phyloP scores from a whole-genome alignment of 176 grass and related monocot species.

The Oryza brachyantha region DNA sequence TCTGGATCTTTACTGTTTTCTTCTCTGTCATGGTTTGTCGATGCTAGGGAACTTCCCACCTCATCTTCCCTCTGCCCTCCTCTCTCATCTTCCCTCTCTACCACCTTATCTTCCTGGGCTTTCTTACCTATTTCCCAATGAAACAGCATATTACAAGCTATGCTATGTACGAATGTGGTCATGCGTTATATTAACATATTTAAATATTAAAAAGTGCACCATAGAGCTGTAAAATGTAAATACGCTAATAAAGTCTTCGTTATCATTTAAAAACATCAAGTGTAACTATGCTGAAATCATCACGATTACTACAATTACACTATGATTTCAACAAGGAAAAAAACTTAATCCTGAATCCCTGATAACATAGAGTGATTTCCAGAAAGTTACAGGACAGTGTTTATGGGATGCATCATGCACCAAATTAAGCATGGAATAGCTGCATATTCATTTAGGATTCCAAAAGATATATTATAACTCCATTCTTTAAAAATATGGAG shows the following conservation, averaged over 20 bases:
- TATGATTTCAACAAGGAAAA: conserved; percentile 12
- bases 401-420: background rate
- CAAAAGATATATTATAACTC: background rate
- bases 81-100: conserved; percentile 34
- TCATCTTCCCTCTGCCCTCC: conserved; percentile 43
- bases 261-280: conserved; percentile 9
- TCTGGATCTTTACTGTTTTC: conserved; percentile 32
- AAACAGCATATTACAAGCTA: background rate
- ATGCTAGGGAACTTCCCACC: conserved; percentile 22
- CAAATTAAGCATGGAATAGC: background rate
- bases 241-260: background rate
- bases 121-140: conserved; percentile 41
- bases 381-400: background rate
- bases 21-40: conserved; percentile 60
- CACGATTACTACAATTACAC: background rate
- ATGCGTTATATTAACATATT: conserved; percentile 16
- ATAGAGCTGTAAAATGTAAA: conserved; percentile 8
- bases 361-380: background rate
- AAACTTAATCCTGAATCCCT: background rate
- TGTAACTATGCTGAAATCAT: background rate
- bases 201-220: conserved; percentile 14
- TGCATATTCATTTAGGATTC: background rate
- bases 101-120: conserved; percentile 53
- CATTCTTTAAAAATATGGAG: background rate
- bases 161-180: background rate